phyloP scores from a whole-genome alignment of 2,329 filamentous ascomycete species.

The Xylaria sp. region DNA sequence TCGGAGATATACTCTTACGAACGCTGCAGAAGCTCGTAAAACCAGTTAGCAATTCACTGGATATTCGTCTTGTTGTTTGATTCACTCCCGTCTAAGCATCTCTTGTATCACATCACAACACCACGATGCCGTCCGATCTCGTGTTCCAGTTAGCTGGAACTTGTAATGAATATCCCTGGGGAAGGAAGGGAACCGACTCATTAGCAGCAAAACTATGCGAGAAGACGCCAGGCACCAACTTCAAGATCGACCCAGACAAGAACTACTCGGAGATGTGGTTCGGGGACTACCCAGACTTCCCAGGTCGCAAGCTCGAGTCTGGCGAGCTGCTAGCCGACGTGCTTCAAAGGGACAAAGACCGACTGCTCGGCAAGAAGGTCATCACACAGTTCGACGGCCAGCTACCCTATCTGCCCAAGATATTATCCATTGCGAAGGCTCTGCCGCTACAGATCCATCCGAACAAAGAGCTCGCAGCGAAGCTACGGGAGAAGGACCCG shows the following conservation, averaged over 20 bases:
- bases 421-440: conserved; percentile 79
- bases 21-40: neutral
- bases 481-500: conserved; percentile 73
- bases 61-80: neutral
- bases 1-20: neutral
- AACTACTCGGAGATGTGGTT: conserved; percentile 79
- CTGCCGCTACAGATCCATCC: conserved; percentile 81
- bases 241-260: conserved; percentile 72
- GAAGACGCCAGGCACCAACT: conserved; percentile 70
- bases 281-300: conserved; percentile 78
- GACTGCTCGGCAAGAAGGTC: conserved; percentile 71
- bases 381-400: conserved; percentile 71
- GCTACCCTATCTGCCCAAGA: conserved; percentile 79
- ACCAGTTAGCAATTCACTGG: neutral
- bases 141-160: conserved; percentile 60
- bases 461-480: conserved; percentile 72
- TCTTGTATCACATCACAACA: neutral
- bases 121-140: conserved; percentile 30
- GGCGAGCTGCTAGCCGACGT: conserved; percentile 73
- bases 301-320: conserved; percentile 70
- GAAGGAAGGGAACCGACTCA: conserved; percentile 73
- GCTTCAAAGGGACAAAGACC: conserved; percentile 68
- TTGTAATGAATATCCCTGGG: conserved; percentile 75
- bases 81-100: neutral
- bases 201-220: conserved; percentile 73